Conservation (phyloP, 2,329 filamentous ascomycete species). For the Clonostachys rhizophaga region DNA sequence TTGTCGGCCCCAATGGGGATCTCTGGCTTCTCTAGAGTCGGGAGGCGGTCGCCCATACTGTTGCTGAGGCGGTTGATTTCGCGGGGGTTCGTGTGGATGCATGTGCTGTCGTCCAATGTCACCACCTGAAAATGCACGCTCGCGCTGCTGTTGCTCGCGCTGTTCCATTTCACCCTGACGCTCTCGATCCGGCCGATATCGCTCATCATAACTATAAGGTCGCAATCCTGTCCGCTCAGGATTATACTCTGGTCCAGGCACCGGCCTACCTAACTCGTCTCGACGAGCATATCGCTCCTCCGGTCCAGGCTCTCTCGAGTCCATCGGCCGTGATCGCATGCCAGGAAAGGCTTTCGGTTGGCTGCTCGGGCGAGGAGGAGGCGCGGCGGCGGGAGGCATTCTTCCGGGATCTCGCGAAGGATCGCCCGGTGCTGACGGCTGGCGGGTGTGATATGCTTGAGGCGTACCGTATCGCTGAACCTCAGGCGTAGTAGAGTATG, state of each 20-base stretch:
- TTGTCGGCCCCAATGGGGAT: slow-evolving; percentile 24
- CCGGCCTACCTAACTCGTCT: slow-evolving; percentile 37
- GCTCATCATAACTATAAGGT: slow-evolving; percentile 44
- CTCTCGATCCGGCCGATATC: slow-evolving; percentile 44
- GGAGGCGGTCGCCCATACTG: slow-evolving; percentile 34
- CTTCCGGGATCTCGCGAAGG: slow-evolving; percentile 30
- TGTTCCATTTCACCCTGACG: slow-evolving; percentile 37
- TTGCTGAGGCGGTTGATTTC: slow-evolving; percentile 24
- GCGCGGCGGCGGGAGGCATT: slow-evolving; percentile 22
- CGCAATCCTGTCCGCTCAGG: slow-evolving; percentile 42
- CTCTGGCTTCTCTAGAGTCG: slow-evolving; percentile 22
- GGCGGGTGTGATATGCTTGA: slow-evolving; percentile 45
- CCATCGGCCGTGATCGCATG: slow-evolving; percentile 39
- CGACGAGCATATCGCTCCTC: slow-evolving; percentile 42
- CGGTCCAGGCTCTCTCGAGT: slow-evolving; percentile 32
- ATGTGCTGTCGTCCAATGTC: slow-evolving; percentile 36
- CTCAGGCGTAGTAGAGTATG: slow-evolving; percentile 53
- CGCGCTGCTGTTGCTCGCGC: slow-evolving; percentile 34
- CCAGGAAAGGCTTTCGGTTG: slow-evolving; percentile 43
- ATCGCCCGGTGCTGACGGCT: slow-evolving; percentile 42
- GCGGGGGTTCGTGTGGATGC: slow-evolving; percentile 31
- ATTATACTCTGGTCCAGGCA: slow-evolving; percentile 42
- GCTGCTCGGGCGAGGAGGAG: slow-evolving; percentile 44
- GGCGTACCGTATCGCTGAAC: slow-evolving; percentile 55
- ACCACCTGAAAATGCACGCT: slow-evolving; percentile 43